Conservation (phyloP, 805 yeast genomes). For the Monosporozyma aerobia region DNA sequence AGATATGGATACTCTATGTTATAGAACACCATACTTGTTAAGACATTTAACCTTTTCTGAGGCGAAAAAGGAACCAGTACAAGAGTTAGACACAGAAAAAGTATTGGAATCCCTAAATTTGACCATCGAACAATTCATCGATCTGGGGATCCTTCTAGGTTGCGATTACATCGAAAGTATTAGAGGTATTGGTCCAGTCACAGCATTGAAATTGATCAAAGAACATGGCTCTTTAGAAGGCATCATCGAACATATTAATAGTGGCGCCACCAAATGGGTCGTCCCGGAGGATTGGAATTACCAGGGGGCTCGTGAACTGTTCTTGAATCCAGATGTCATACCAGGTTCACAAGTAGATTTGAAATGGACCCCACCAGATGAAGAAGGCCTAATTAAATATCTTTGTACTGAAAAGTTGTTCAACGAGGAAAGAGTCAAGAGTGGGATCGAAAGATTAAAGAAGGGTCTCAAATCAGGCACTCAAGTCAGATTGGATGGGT, state of each 20-base stretch:
- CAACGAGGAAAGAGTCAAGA: slow-evolving; percentile 81
- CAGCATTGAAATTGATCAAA: slow-evolving; percentile 79
- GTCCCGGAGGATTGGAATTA: slow-evolving; percentile 95
- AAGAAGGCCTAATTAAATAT: slow-evolving; percentile 70
- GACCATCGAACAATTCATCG: slow-evolving; percentile 68
- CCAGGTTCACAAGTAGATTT: slow-evolving; percentile 52
- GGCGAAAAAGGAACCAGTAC: slow-evolving; percentile 85
- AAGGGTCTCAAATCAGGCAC: slow-evolving; percentile 79
- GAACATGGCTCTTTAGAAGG: slow-evolving; percentile 79
- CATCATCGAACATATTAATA: slow-evolving; percentile 50
- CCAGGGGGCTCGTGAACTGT: slow-evolving; percentile 76
- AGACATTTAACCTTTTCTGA: slow-evolving; percentile 92
- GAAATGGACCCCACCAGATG: slow-evolving; percentile 86
- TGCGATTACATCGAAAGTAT: slow-evolving; percentile 97
- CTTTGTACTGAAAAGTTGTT: slow-evolving; percentile 86
- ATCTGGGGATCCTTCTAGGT: slow-evolving; percentile 85
- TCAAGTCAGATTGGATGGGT: slow-evolving; percentile 89
- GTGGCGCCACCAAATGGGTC: slow-evolving; percentile 44
- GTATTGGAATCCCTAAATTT: slow-evolving; percentile 74
- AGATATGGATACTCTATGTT: slow-evolving; percentile 97
- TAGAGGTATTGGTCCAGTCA: slow-evolving; percentile 91
- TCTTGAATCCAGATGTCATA: slow-evolving; percentile 71
- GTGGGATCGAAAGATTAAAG: slow-evolving; percentile 76
- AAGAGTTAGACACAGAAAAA: slow-evolving; percentile 60
- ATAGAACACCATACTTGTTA: slow-evolving; percentile 71